Conservation (phyloP, 1,284 basidiomycete genomes). For the Anthracocystis walkeri region DNA sequence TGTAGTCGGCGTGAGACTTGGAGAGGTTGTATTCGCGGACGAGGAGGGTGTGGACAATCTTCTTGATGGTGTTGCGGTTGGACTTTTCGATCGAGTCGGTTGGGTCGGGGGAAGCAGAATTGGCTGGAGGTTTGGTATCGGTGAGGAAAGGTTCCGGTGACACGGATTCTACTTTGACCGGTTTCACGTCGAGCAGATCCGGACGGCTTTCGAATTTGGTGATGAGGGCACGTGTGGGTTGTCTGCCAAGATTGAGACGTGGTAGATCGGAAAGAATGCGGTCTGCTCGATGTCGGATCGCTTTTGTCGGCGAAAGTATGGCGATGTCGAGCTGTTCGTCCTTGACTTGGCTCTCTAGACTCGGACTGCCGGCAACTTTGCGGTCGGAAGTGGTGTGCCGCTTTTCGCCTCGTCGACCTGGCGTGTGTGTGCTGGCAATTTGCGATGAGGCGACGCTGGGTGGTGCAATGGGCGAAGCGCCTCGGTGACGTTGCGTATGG, state of each 20-base stretch:
- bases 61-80: slow-evolving; percentile 49
- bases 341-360: slow-evolving; percentile 5
- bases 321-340: not conserved
- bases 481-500: slow-evolving; percentile 18
- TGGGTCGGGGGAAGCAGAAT: not conserved
- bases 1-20: slow-evolving; percentile 50
- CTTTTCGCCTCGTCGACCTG: slow-evolving; percentile 57
- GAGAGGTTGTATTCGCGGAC: slow-evolving; percentile 29
- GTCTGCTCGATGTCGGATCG: slow-evolving; percentile 31
- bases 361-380: slow-evolving; percentile 37
- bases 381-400: slow-evolving; percentile 30
- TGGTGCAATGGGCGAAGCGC: slow-evolving; percentile 5
- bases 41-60: slow-evolving; percentile 40
- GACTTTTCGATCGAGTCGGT: slow-evolving; percentile 28
- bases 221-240: slow-evolving; percentile 26
- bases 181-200: slow-evolving; percentile 29
- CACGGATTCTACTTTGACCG: slow-evolving; percentile 27
- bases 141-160: slow-evolving; percentile 38
- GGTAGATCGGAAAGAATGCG: slow-evolving; percentile 43
- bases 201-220: not conserved
- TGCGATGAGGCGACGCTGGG: slow-evolving; percentile 3
- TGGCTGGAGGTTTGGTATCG: not conserved
- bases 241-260: slow-evolving; percentile 41
- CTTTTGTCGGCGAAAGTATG: slow-evolving; percentile 15
- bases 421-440: slow-evolving; percentile 36